Base-by-base conservation (phyloP, 2,329 filamentous ascomycete genomes). In the Chaetomiaceae sp. region DNA sequence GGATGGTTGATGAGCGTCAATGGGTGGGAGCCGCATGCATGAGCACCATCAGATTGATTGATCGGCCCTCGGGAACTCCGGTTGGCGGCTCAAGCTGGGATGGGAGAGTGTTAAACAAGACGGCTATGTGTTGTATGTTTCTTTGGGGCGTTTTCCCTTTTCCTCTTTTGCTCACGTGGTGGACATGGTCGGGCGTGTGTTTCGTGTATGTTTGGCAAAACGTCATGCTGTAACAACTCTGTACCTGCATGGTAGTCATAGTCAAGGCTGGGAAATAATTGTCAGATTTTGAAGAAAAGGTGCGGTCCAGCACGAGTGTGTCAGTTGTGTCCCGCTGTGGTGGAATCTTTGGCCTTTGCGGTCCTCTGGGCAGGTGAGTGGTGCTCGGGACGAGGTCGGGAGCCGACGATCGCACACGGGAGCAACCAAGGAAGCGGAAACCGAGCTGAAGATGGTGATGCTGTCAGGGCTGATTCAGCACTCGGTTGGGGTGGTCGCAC, bases 401-500 rank as follows among this genome's bases (percentile, higher is more conserved):
- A n/a, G n/a, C n/a, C n/a, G 56, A 43, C 48, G 55, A 59, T 62
- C 59, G 47, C 38, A 56, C 59, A 56, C 50, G 54, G 55, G 50
- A 58, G 50, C 51, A 44, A 50, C 57, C 57, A 53, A 40, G 17
- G 43, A 47, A 25, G 19, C 47, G 52, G 59, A 51, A 57, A 51
- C 54, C 43, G 53, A 56, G 43, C 23, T 34, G 38, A 30, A 20
- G 20, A 30, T 5, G 30, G 46, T 4, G 14, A 30, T 14, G 21
- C 20, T 34, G 50, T 58, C 49, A 56, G 55, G 53, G 55, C 56
- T 62, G 56, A 62, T 58, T 58, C 58, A 58, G 57, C 60, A 41
- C 31, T 44, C 54, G 48, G 43, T 19, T 46, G 49, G 19, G 51
- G 41, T 52, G 58, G 50, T 55, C 50, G 42, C 48, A 39, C 54